These are phyloP conservation scores for Saccharomycopsis malanga DNA, from an alignment of 805 yeast genomes.

Conservation along the genomic window DNA sequence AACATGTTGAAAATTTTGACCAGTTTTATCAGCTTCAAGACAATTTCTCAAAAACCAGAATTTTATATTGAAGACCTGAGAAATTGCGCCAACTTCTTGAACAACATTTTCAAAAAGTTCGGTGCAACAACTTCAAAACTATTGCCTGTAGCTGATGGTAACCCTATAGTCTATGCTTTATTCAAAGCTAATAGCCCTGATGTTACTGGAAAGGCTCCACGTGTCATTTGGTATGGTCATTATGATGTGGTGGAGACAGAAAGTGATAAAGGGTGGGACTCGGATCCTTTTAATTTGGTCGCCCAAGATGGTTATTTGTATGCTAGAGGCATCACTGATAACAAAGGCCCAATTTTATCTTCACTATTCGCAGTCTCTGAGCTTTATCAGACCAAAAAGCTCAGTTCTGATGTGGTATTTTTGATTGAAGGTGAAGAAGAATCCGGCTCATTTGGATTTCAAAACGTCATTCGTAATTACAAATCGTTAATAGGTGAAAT, in stretches of 20 bases:
- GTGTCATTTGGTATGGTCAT: slow-evolving; percentile 88
- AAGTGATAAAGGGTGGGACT: slow-evolving; percentile 54
- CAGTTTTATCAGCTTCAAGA: slow-evolving; percentile 58
- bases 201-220: slow-evolving; percentile 32
- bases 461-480: slow-evolving; percentile 50
- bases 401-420: slow-evolving; percentile 71
- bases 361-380: slow-evolving; percentile 84
- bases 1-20: slow-evolving; percentile 53
- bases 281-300: slow-evolving; percentile 70
- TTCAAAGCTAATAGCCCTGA: slow-evolving; percentile 41
- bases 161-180: slow-evolving; percentile 77
- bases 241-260: slow-evolving; percentile 89
- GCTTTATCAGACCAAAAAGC: slow-evolving; percentile 40
- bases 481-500: slow-evolving; percentile 55
- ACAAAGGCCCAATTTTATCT: slow-evolving; percentile 88
- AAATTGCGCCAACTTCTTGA: slow-evolving; percentile 73
- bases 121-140: slow-evolving; percentile 67
- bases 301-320: slow-evolving; percentile 79
- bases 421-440: slow-evolving; percentile 95
- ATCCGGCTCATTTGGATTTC: slow-evolving; percentile 83
- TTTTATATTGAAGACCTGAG: slow-evolving; percentile 70
- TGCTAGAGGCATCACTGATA: slow-evolving; percentile 91
- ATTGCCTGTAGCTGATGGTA: slow-evolving; percentile 68
- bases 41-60: slow-evolving; percentile 73
- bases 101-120: slow-evolving; percentile 50